Base-by-base conservation (phyloP, 2,329 filamentous ascomycete species). In the Akanthomyces muscarius region DNA sequence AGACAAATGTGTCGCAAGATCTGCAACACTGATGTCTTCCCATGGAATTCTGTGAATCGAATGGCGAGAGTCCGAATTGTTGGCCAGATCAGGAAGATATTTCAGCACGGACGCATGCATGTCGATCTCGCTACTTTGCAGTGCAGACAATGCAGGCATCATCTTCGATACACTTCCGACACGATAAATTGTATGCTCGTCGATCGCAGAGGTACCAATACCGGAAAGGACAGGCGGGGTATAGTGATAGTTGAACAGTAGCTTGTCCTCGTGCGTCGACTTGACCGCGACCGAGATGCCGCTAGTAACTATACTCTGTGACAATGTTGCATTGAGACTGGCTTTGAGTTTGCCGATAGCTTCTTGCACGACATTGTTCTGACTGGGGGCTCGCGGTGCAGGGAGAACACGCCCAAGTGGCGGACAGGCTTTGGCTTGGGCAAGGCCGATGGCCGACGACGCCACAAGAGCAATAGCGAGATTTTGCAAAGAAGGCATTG, bases 21-120 rank as follows among this genome's bases (percentile, higher is more conserved):
- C 73, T 5, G 73, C 74, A 5, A 82, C 69, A 0, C 80, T 83
- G 38, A 84, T 71, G 11, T 79, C 76, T 42, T 81, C 74, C 81
- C 81, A 84, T 48, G 75, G 69, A 2, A 79, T 69, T 1, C 72
- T 69, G 28, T 71, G 69, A 8, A 78, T 68, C 4, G 67, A 67
- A 52, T 76, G 71, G 7, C 69, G 58, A 1, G 69, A 61, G 5
- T 58, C 66, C 2, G 67, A 66, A 23, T 68, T 62, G 5, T 70
- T 65, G 45, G 63, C 69, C 48, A 76, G 67, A 54, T 77, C 73
- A 0, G 81, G 78, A 6, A 83, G 69, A 59, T 80, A 80, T 42
- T 80, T 75, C 1, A 79, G 74, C 5, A 84, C 72, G 0, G 77
- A 77, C 52, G 76, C 77, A 2, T 81, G 73, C 70, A 76, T 56